These are phyloP conservation scores for Kwoniella dendrophila DNA, from an alignment of 768 basidiomycete species.

Conservation along the genomic window DNA sequence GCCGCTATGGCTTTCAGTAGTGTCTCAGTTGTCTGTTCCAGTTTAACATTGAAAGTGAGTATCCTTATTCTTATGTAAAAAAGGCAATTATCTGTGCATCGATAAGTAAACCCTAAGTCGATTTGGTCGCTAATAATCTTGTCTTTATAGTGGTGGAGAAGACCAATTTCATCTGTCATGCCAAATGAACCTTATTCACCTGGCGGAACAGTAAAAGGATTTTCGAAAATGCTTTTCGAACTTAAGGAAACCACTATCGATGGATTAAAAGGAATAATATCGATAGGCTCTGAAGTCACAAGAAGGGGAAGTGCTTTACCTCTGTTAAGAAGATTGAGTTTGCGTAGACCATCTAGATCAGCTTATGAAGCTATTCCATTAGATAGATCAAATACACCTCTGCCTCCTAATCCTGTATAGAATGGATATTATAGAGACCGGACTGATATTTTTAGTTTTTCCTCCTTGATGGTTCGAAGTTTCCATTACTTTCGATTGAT, in stretches of 20 bases:
- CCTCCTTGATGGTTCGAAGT: neutral
- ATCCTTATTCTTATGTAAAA: too few species aligned
- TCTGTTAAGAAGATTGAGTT: conserved; percentile 38
- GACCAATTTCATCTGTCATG: conserved; percentile 59
- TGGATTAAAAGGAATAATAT: conserved; percentile 49
- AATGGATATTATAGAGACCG: neutral
- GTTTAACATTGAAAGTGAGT: conserved; percentile 72
- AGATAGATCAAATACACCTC: conserved; percentile 19
- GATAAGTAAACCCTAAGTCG: neutral
- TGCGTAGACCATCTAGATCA: conserved; percentile 17
- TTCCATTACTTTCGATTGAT: too few species aligned
- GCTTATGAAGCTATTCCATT: conserved; percentile 49
- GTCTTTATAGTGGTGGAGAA: conserved; percentile 50
- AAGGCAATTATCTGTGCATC: neutral
- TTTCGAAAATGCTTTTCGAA: conserved; percentile 59
- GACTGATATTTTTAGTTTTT: conserved; percentile 1
- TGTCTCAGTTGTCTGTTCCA: conserved; percentile 91
- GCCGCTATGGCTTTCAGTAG: conserved; percentile 98
- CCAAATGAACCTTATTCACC: conserved; percentile 61
- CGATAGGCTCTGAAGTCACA: conserved; percentile 53
- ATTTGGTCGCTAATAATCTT: neutral
- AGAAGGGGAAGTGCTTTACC: conserved; percentile 56
- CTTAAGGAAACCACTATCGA: conserved; percentile 60
- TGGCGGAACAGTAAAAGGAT: conserved; percentile 59
- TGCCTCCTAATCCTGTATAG: conserved; percentile 10